These are phyloP conservation scores for Tephrocybe sp. DNA, from an alignment of 768 basidiomycete genomes.

Conservation along the genomic window DNA sequence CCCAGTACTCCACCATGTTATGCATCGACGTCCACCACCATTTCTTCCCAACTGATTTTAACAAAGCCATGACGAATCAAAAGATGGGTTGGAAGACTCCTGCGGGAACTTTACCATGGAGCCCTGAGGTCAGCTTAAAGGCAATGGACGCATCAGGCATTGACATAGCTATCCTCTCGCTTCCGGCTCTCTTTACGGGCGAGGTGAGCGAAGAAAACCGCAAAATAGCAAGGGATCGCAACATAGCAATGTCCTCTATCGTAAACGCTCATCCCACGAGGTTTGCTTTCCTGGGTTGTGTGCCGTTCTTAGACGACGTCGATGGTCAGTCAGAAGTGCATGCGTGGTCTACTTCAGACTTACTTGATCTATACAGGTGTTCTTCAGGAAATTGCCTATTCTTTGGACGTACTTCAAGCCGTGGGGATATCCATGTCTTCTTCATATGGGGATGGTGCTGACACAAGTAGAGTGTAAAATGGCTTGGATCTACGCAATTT, in stretches of 20 bases:
- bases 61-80: conserved; percentile 45
- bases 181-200: conserved; percentile 54
- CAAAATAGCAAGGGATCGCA: conserved; percentile 42
- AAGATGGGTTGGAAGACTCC: conserved; percentile 65
- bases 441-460: conserved; percentile 56
- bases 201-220: conserved; percentile 39
- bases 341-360: neutral
- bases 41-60: conserved; percentile 55
- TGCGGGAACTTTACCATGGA: conserved; percentile 66
- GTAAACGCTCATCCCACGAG: conserved; percentile 49
- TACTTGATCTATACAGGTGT: conserved; percentile 43
- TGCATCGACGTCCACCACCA: conserved; percentile 79
- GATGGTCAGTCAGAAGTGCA: conserved; percentile 40
- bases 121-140: conserved; percentile 51
- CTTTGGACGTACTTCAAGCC: conserved; percentile 59
- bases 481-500: neutral
- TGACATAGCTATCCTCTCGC: conserved; percentile 63
- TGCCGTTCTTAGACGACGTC: conserved; percentile 64
- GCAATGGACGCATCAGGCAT: conserved; percentile 63
- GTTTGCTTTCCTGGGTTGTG: conserved; percentile 70
- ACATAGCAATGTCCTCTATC: conserved; percentile 45
- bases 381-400: conserved; percentile 59
- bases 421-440: conserved; percentile 69
- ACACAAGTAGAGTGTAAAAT: conserved; percentile 45
- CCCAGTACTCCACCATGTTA: conserved; percentile 7